A percentile compares a stretch with the other conserved stretches of the same genome.
phyloP scores from a whole-genome alignment of 192 early-diverging fungal species.

The Chytriomyces sp. region DNA sequence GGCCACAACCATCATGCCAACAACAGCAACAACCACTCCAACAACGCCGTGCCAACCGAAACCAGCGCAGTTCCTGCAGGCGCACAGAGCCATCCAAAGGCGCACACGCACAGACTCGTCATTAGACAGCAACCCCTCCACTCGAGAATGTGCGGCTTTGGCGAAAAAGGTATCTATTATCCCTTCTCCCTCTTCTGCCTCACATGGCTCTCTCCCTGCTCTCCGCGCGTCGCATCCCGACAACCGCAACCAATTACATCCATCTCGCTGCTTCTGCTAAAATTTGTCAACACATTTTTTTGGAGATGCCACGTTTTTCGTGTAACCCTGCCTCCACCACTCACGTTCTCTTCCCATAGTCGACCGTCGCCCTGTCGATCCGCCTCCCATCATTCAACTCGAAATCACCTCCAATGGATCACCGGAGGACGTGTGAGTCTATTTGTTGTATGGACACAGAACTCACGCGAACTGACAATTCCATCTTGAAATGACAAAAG shows the following conservation, averaged over 20 bases:
- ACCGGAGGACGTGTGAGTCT: slow-evolving; percentile 16
- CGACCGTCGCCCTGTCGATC: slow-evolving; percentile 78
- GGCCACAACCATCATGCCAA: too few species aligned
- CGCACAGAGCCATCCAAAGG: slow-evolving; percentile 16
- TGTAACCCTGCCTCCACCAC: not conserved
- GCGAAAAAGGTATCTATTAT: slow-evolving; percentile 78
- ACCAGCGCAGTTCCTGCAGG: not conserved
- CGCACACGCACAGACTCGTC: slow-evolving; percentile 26
- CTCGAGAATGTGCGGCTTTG: slow-evolving; percentile 90
- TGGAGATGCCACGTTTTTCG: not conserved
- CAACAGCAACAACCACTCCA: not conserved
- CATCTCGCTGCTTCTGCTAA: not conserved
- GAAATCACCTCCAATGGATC: slow-evolving; percentile 26
- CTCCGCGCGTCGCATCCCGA: not conserved
- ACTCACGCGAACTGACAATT: not conserved
- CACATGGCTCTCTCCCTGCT: slow-evolving; percentile 13
- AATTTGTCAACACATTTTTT: not conserved
- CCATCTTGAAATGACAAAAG: slow-evolving; percentile 6
- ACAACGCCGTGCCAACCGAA: not conserved
- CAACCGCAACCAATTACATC: not conserved
- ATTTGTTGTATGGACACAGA: not conserved
- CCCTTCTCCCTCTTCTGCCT: slow-evolving; percentile 11
- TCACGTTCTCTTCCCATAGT: slow-evolving; percentile 41
- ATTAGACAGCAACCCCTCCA: slow-evolving; percentile 86
- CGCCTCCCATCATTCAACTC: slow-evolving; percentile 69